Conservation (phyloP, 2,329 filamentous ascomycete genomes). For the Diaporthe aspalathi region DNA sequence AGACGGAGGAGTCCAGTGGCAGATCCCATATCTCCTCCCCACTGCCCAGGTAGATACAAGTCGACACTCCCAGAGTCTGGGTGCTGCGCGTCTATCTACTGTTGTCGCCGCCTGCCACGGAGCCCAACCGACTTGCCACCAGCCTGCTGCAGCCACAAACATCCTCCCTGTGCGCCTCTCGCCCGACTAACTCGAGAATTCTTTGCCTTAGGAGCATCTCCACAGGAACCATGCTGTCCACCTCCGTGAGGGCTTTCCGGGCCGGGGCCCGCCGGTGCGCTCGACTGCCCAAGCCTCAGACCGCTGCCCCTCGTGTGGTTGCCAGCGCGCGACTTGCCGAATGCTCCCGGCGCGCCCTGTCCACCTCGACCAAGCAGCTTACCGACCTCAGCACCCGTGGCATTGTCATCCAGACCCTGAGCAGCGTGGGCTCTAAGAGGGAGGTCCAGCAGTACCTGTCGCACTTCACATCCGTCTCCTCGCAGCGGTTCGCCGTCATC, state of each 20-base stretch:
- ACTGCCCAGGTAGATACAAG: background rate
- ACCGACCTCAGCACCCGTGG: conserved; percentile 74
- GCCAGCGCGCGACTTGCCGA: conserved; percentile 41
- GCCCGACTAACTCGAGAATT: conserved; percentile 11
- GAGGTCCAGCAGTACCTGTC: conserved; percentile 98
- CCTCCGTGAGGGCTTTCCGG: conserved; percentile 54
- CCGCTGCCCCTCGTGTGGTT: conserved; percentile 24
- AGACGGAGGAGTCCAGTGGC: background rate
- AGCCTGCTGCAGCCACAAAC: background rate
- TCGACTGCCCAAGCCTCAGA: conserved; percentile 43
- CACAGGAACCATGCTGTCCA: conserved; percentile 55
- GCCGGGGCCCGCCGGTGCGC: conserved; percentile 57
- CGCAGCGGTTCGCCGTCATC: conserved; percentile 97
- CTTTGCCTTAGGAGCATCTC: conserved; percentile 1
- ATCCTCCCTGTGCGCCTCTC: background rate
- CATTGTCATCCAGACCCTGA: conserved; percentile 89
- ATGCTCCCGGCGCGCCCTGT: conserved; percentile 47
- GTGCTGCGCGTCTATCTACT: background rate
- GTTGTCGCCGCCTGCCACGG: conserved; percentile 18
- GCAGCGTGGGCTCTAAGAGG: conserved; percentile 94
- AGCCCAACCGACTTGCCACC: conserved; percentile 11
- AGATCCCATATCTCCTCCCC: conserved; percentile 1
- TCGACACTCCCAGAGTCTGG: background rate
- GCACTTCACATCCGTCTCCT: conserved; percentile 96
- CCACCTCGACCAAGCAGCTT: conserved; percentile 48